Evolutionary conservation across 306 rosid species (phyloP).

Genomic region (Quercus aquifolioides): DNA sequence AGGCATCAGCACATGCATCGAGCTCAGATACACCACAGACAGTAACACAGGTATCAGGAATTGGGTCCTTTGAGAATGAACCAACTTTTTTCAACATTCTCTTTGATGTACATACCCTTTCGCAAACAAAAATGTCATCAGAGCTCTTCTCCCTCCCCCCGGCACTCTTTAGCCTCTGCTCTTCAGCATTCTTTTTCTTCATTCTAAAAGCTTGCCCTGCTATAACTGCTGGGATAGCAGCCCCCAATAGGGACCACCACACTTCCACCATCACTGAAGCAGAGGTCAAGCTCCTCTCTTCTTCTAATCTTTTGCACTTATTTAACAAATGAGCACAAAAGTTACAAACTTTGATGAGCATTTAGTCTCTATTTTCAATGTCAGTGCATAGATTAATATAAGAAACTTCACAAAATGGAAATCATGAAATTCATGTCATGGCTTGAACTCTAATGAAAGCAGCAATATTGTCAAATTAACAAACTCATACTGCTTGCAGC

Average conservation of each 20-base stretch:
- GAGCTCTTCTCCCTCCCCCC: conserved; percentile 86
- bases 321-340: conserved; percentile 7
- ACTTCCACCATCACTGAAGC: conserved; percentile 68
- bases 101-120: conserved; percentile 89
- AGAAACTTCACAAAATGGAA: not conserved
- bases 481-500: not conserved
- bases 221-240: conserved; percentile 73
- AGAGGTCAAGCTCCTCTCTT: conserved; percentile 24
- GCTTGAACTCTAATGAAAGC: not conserved
- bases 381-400: not conserved
- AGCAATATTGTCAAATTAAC: not conserved
- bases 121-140: conserved; percentile 85
- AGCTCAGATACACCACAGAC: conserved; percentile 92
- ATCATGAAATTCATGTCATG: not conserved
- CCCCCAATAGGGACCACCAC: conserved; percentile 92
- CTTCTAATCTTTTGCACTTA: conserved; percentile 25
- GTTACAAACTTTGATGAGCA: not conserved
- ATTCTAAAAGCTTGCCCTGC: conserved; percentile 78
- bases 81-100: conserved; percentile 92
- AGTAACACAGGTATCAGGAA: conserved; percentile 93
- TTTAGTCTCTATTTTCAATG: not conserved
- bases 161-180: conserved; percentile 59
- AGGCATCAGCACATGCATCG: conserved; percentile 92
- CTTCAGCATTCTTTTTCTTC: conserved; percentile 67
- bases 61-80: conserved; percentile 88